Evolutionary conservation across 2,329 filamentous ascomycete genomes (phyloP).

Genomic region (Phoma herbarum): DNA sequence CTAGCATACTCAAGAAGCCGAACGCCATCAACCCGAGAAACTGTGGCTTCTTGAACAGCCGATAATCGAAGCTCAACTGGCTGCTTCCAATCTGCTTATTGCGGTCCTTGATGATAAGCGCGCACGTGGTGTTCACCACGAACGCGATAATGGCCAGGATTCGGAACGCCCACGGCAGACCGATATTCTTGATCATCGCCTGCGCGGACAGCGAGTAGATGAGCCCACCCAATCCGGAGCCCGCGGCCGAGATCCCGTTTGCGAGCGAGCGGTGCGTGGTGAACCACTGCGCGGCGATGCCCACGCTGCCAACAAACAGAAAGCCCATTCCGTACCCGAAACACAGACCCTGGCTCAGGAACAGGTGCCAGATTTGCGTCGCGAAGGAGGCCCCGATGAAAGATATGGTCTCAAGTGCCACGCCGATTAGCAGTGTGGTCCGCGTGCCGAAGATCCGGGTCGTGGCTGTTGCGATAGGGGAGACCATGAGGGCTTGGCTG

Average conservation of each 20-base stretch:
- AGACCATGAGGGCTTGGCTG: constrained; percentile 71
- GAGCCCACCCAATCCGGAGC: constrained; percentile 77
- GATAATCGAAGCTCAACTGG: constrained; percentile 58
- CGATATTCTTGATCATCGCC: constrained; percentile 71
- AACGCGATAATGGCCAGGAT: constrained; percentile 71
- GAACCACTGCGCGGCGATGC: constrained; percentile 79
- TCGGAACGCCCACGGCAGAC: constrained; percentile 72
- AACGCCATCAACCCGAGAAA: constrained; percentile 72
- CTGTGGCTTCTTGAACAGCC: constrained; percentile 68
- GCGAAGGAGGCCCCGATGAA: constrained; percentile 77
- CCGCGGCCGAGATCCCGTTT: constrained; percentile 73
- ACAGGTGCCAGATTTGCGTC: constrained; percentile 75
- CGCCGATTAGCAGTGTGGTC: constrained; percentile 70
- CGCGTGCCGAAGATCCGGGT: constrained; percentile 71
- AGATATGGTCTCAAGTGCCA: constrained; percentile 68
- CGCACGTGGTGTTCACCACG: constrained; percentile 70
- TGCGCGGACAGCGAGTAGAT: constrained; percentile 73
- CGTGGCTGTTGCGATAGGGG: constrained; percentile 71
- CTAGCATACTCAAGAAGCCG: constrained; percentile 76
- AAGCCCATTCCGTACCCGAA: constrained; percentile 85
- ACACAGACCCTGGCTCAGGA: constrained; percentile 76
- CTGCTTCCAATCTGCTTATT: constrained; percentile 75
- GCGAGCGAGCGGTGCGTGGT: constrained; percentile 72
- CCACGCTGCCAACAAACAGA: constrained; percentile 73
- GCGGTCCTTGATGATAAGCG: constrained; percentile 72